phyloP scores from a whole-genome alignment of 148 eudicot genomes.

The Fagopyrum esculentum region DNA sequence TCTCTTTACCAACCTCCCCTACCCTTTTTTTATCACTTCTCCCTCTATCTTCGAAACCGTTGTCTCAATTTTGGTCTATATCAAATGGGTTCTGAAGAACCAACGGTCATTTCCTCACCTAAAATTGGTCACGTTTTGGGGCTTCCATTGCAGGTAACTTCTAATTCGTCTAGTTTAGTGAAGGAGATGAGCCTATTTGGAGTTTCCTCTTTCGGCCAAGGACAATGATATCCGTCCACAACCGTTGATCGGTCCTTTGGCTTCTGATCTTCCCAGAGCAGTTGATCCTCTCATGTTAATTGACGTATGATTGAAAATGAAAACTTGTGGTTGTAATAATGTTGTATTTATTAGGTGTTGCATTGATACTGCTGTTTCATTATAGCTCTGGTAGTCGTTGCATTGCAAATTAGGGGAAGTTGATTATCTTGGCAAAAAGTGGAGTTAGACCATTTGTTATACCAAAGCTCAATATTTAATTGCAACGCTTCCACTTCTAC shows the following conservation, averaged over 20 bases:
- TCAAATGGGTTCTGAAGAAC: too few species aligned
- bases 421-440: neutral
- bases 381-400: neutral
- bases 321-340: neutral
- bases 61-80: too few species aligned
- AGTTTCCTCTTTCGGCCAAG: conserved; percentile 21
- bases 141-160: conserved; percentile 24
- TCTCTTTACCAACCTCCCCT: too few species aligned
- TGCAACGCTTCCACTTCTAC: neutral
- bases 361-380: neutral
- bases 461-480: neutral
- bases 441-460: conserved; percentile 7
- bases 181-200: conserved; percentile 27
- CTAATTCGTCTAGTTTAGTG: conserved; percentile 29
- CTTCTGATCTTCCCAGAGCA: conserved; percentile 18
- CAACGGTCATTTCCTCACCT: neutral
- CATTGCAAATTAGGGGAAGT: neutral
- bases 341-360: neutral
- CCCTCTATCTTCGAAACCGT: too few species aligned
- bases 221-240: conserved; percentile 22
- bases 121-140: conserved; percentile 2
- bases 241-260: conserved; percentile 12
- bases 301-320: conserved; percentile 3
- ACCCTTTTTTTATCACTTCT: too few species aligned
- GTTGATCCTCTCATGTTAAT: conserved; percentile 24